Evolutionary conservation across 139 green algal species (phyloP).

Genomic region (Chloropicon primus): DNA sequence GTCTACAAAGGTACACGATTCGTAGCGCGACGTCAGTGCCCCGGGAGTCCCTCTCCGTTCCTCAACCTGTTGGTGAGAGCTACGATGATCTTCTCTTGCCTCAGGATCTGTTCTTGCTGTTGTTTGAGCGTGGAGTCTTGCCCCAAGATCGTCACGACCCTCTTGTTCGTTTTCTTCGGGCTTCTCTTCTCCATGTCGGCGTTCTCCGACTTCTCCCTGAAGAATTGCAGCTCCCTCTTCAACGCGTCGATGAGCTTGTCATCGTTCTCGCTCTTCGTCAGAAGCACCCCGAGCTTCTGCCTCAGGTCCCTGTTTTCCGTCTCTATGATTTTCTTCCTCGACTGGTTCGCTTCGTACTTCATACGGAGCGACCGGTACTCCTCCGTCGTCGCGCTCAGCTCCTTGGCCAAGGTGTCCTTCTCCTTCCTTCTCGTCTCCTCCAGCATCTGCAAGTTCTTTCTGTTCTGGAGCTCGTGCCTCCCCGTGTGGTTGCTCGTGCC

Average conservation of each 20-base stretch:
- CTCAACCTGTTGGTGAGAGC: neutral
- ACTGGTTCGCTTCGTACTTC: constrained; percentile 26
- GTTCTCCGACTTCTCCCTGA: neutral
- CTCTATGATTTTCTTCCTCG: constrained; percentile 14
- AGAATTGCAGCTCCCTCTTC: neutral
- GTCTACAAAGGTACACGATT: too few species aligned
- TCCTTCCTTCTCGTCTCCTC: constrained; percentile 28
- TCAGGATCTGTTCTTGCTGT: neutral
- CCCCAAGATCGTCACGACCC: neutral
- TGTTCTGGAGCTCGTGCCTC: constrained; percentile 2
- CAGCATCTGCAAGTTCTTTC: constrained; percentile 18
- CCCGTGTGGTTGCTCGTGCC: neutral
- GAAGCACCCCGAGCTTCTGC: constrained; percentile 13
- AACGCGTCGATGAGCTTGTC: constrained; percentile 44
- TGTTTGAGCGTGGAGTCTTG: neutral
- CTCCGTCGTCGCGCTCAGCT: constrained; percentile 17
- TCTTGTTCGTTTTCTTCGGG: neutral
- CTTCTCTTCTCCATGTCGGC: neutral
- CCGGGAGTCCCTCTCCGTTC: neutral
- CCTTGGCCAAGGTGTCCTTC: constrained; percentile 16
- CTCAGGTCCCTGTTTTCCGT: neutral
- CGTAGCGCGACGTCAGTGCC: too few species aligned
- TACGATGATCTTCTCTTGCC: neutral
- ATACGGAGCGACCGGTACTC: constrained; percentile 20
- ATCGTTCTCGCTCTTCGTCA: constrained; percentile 47